Percentiles rank a stretch among this genome's conserved stretches.
phyloP scores from a whole-genome alignment of 345 rosid species.

The Boechera stricta region DNA sequence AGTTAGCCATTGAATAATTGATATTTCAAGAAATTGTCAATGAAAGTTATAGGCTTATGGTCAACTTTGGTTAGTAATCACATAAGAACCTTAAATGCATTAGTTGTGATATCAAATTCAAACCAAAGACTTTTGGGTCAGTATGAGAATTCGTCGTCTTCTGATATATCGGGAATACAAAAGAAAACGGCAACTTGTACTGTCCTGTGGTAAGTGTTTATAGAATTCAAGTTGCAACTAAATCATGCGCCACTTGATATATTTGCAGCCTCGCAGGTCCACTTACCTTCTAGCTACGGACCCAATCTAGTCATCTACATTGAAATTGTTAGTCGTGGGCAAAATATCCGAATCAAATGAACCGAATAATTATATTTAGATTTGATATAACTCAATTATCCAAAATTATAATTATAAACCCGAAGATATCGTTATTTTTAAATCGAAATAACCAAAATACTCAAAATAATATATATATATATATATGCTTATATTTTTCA shows the following conservation, averaged over 20 bases:
- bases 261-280: constrained; percentile 35
- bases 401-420: too few relatives aligned
- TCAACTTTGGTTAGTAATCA: constrained; percentile 23
- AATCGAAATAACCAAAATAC: too few relatives aligned
- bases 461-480: too few relatives aligned
- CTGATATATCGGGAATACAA: constrained; percentile 22
- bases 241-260: constrained; percentile 33
- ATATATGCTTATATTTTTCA: too few relatives aligned
- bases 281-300: constrained; percentile 3
- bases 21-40: background rate
- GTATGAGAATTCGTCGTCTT: constrained; percentile 15
- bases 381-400: too few relatives aligned
- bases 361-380: too few relatives aligned
- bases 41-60: background rate
- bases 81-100: constrained; percentile 4
- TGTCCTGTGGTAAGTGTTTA: constrained; percentile 12
- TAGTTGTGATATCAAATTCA: constrained; percentile 1
- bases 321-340: background rate
- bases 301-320: constrained; percentile 1
- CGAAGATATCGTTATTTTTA: too few relatives aligned
- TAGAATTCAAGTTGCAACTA: constrained; percentile 24
- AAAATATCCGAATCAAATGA: too few relatives aligned
- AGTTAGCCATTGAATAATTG: background rate
- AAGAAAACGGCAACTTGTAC: constrained; percentile 2
- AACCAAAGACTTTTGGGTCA: constrained; percentile 20